Conservation (phyloP, 306 rosid species). For the Canavalia gladiata region DNA sequence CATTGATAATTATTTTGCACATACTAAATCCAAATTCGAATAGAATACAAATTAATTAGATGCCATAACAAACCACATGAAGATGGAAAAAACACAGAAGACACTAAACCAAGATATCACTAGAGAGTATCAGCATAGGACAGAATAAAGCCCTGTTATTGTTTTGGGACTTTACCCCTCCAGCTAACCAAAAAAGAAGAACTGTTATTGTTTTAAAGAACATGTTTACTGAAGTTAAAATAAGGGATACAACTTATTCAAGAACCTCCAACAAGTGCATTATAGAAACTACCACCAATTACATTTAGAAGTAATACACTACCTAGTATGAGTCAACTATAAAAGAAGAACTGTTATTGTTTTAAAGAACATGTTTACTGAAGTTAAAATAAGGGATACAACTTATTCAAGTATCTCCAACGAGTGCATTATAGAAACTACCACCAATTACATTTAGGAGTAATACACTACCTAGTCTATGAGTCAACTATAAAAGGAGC, state of each 20-base stretch:
- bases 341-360: background rate
- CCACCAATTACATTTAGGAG: conserved; percentile 5
- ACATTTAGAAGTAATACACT: conserved; percentile 11
- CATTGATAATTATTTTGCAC: background rate
- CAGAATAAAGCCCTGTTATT: conserved; percentile 3
- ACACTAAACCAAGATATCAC: background rate
- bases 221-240: background rate
- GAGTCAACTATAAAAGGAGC: conserved; percentile 7
- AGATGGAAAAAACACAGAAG: background rate
- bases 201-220: background rate
- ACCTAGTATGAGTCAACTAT: conserved; percentile 1
- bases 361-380: background rate
- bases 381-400: background rate
- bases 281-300: conserved; percentile 4
- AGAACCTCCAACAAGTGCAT: background rate
- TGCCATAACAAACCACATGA: conserved; percentile 4
- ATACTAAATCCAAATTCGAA: conserved; percentile 1
- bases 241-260: conserved; percentile 1
- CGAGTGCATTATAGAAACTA: background rate
- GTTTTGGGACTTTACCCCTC: too few relatives aligned
- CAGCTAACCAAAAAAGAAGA: background rate
- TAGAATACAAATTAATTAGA: background rate
- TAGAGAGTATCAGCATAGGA: background rate
- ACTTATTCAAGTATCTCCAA: conserved; percentile 13
- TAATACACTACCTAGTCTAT: conserved; percentile 12